These are phyloP conservation scores for Phytophthora ramorum DNA, from an alignment of 352 stramenopile species.

Conservation along the genomic window DNA sequence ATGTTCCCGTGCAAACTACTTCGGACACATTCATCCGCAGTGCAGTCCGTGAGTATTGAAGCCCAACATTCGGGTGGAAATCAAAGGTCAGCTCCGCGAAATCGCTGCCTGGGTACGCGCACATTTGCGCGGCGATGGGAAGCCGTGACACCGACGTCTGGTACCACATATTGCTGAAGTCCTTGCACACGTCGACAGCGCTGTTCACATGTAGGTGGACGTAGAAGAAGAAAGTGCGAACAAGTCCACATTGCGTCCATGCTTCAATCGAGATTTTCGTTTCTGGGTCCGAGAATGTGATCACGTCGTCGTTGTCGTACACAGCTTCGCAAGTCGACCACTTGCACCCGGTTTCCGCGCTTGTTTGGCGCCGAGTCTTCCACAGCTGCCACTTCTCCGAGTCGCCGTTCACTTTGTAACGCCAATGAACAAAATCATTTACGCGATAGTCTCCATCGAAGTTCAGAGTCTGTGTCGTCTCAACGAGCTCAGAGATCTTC, in stretches of 20 bases:
- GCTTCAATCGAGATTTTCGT: constrained; percentile 63
- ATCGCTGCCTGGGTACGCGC: constrained; percentile 61
- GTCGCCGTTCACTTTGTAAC: constrained; percentile 57
- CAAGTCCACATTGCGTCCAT: constrained; percentile 59
- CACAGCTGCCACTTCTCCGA: constrained; percentile 54
- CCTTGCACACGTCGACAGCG: constrained; percentile 48
- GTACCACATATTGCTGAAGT: constrained; percentile 73
- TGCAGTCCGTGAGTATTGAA: constrained; percentile 42
- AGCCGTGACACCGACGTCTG: constrained; percentile 43
- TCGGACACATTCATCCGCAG: constrained; percentile 44
- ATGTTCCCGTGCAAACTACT: constrained; percentile 48
- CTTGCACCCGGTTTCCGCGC: constrained; percentile 22
- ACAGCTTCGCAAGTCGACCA: constrained; percentile 12
- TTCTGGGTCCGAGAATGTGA: constrained; percentile 47
- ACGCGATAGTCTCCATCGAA: constrained; percentile 18
- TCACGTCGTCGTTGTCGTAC: constrained; percentile 26
- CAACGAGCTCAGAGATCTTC: constrained; percentile 45
- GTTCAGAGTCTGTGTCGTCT: constrained; percentile 34
- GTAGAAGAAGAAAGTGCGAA: constrained; percentile 53
- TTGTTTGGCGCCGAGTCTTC: constrained; percentile 35
- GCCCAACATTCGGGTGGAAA: constrained; percentile 51
- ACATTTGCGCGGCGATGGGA: constrained; percentile 41
- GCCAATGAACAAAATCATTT: constrained; percentile 64
- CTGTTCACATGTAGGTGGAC: constrained; percentile 57
- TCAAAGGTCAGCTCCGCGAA: constrained; percentile 76